Base-by-base conservation (phyloP, 495 filamentous ascomycete genomes). In the Entonaema liquescens region DNA sequence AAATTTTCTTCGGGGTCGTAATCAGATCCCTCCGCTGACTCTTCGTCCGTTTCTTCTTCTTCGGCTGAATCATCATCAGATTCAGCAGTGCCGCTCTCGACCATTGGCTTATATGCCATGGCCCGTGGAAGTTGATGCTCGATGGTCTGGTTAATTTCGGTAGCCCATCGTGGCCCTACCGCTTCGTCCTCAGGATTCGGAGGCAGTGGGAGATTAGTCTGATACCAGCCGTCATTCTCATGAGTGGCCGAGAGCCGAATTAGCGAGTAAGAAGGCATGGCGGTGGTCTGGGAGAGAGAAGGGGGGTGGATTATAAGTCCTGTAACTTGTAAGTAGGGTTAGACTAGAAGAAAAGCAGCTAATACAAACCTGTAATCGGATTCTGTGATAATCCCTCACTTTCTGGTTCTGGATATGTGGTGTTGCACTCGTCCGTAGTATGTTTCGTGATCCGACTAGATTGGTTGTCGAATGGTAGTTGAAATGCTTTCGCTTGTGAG, bases 261-360 rank as follows among this genome's bases (percentile, higher is more conserved):
- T 9, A 82, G 75, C 1, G 83, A 81, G 62, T 83, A 85, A 1
- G 76, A 70, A 0, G 82, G 81, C 3, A 69, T 74, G 0, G 72
- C 26, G 0, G 74, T 71, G 26, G 68, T 72, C 6, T 79, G 72
- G 17, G 68, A 59, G 0, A 73, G 68, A 31, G 80, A 72, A 12
- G 81, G 78, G 0, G 78, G 79, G 42, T 84, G 83, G 19, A 85
- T 74, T 9, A 84, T 62, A 5, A 85, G 74, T 25, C 83, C 83
- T 85, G 11, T 54, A 52, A 47, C 4, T 28, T 13, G 54, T 73
- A 19, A 63, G 56, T 7, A 28, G 12, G 19, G 25, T 19, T 1
- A 29, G 6, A 52, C 8, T n/a, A 17, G 9, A 12, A 11, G 26
- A 13, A 12, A 9, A 2, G 28, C 1, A 29, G 0, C 11, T 17